Evolutionary conservation across 169 alveolate species (phyloP), one percentile per base, ranked within the genome.

Genomic region (Cryptosporidium bovis): DNA sequence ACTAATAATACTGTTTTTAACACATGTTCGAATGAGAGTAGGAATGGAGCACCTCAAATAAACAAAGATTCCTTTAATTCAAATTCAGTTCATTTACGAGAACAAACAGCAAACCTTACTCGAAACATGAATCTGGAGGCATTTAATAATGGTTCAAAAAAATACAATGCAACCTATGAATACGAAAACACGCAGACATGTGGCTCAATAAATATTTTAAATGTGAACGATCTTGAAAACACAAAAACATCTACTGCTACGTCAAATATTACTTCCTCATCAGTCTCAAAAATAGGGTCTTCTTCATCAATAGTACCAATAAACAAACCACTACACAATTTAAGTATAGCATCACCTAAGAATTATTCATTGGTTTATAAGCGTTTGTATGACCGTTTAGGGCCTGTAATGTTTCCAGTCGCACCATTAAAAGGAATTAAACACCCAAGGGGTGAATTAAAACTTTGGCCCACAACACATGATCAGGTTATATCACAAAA

Each of bases 401-500:
- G 96, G 27, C 96, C 96, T 1, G 90, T 94, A 31, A 84, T 71
- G 90, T 92, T 94, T n/a, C 90, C 89, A 18, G 56, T 67, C 13
- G 94, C 95, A 27, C 94, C 95, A 13, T 53, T 66, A 20, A 90
- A 91, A 31, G 96, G 96, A 1, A 82, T 92, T 33, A 66, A 85
- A 56, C 87, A 91, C 18, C 89, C 90, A 27, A 64, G 93, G 50
- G 96, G 94, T 58, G 96, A 93, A 56, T 77, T 94, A 27, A 91
- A 93, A 24, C 90, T 90, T 18, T 83, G 96, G 94, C 90, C 91
- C 20, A 90, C 92, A 58, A 67, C 64, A 48, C 82, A 66, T 12
- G 91, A 94, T 10, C 82, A 82, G 16, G 90, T 94, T n/a, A 93
- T 94, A 12, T 90, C 95, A 15, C 96, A 93, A 56, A 94, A 94